Base-by-base conservation (phyloP, 2,329 filamentous ascomycete genomes). In the Claviceps africana region DNA sequence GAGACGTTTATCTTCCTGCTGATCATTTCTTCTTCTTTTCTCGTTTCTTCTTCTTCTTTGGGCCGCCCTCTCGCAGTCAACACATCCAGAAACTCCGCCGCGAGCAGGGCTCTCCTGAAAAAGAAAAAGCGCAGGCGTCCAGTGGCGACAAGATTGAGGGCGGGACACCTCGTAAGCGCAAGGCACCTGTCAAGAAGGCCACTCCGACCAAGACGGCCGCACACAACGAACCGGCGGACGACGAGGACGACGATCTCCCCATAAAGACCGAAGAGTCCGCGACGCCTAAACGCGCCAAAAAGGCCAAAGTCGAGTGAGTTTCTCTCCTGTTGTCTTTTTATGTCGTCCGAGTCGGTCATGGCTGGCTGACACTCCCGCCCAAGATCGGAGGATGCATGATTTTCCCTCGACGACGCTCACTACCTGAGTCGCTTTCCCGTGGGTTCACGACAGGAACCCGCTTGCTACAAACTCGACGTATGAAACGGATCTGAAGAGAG, bases 21-120 rank as follows among this genome's bases (percentile, higher is more conserved):
- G 57, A 62, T 53, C 2, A 30, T 51, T 3, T 46, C 31, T 46
- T 17, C 4, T 50, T 4, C 15, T 21, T 42, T 22, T 47, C 21
- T 54, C 22, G 44, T 45, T n/a, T 15, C 30, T 17, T 40, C 35
- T 13, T 15, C n/a, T 7, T 19, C 17, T n/a, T n/a, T n/a, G n/a
- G n/a, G n/a, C n/a, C 35, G n/a, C 42, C 15, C 21, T 2, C 42
- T n/a, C 51, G 50, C 48, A 74, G 72, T 46, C 72, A 74, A 58
- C 72, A 75, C 35, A 65, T 75, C 8, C 69, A 72, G 56, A 74
- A 73, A 56, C 64, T 74, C 3, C 68, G 68, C 54, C 63, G 66
- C 6, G 66, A 67, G n/a, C 60, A 59, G 5, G 42, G 55, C 13
- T 59, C 52, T 8, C 56, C 64, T 21, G 45, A 61, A 33, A 59